Base-by-base conservation (phyloP, 192 early-diverging fungal genomes). In the Gigaspora rosea region DNA sequence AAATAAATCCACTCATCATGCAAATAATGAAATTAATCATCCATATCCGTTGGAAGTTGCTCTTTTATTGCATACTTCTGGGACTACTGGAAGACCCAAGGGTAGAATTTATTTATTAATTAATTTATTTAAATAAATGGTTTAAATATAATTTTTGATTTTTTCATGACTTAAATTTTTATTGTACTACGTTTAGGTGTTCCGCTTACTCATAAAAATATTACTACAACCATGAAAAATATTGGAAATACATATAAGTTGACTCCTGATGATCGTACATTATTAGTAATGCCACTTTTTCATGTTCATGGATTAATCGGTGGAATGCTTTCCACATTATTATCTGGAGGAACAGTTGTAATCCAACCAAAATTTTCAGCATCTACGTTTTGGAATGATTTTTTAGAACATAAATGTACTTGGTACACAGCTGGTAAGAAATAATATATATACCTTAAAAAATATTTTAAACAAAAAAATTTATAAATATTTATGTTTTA, bases 281-380 rank as follows among this genome's bases (percentile, higher is more conserved):
- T 91, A 72, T 76, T 95, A 22, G 93, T 94, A 22, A 95, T 95
- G 93, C 93, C 94, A 8, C 86, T 95, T 22, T 94, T 94, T 84
- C 94, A 95, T 78, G 92, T 94, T 8, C 93, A 95, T 79, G 94
- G 94, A 11, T 82, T 95, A 52, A 88, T 95, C 51, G 91, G 93
- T 68, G 92, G 88, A 9, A 79, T 90, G 63, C 82, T 95, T 27
- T 84, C 93, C 7, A 89, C 91, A 8, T 86, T 95, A 8, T 85
- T 83, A 32, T 85, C 90, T 8, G 92, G 92, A 50, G 93, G 91
- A 16, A 84, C 90, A 1, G 87, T 86, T 4, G 88, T 93, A 10
- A 80, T 95, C 66, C 94, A 93, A 11, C 78, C 84, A 67, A 90
- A 85, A 68, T 94, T 95, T 79, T 91, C 88, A 20, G 92, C 91